Evolutionary conservation across 2,329 filamentous ascomycete species (phyloP), one percentile per base, ranked within the genome.

Genomic region (Pezicula neosporulosa): DNA sequence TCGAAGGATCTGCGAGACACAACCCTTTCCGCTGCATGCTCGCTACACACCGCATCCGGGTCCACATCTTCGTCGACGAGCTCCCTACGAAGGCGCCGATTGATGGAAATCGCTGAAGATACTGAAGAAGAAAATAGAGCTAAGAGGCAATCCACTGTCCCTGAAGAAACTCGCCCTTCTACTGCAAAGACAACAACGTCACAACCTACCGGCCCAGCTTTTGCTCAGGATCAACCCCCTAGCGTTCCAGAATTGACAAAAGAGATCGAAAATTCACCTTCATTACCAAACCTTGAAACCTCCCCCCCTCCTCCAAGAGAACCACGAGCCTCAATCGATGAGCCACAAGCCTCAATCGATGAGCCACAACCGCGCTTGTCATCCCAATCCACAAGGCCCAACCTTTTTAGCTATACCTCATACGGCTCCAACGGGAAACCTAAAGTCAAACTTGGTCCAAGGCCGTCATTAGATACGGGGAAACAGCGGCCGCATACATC

Each of bases 41-140:
- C 91, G 41, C 76, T 97, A 49, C 91, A 97, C 70, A 88, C 92
- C 37, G 90, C 91, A 7, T 90, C 90, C 12, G 87, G 86, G 37
- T 96, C 93, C 18, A 89, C 86, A 59, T 90, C 87, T 24, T 96
- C 92, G 10, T 93, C 90, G 4, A 88, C 83, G 45, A 91, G 88
- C 66, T 95, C 90, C 5, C 75, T 91, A 58, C 83, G 87, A 53
- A 80, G 85, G 64, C 82, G 86, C 62, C 85, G 89, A 59, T 75
- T 97, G 61, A 87, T 93, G 73, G 93, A 96, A 72, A 97, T 97
- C 66, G 85, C 87, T n/a, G 94, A 97, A 71, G 89, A 94, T 72
- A 89, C 87, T 49, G 91, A 96, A 63, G 83, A 86, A 49, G 71
- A 75, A 53, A 74, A 78, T 53, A 71, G 81, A 56, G 75, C 82